A percentile compares a stretch with the other conserved stretches of the same genome.
Evolutionary conservation across 2,329 filamentous ascomycete genomes (phyloP).

Genomic region (Daldinia sp.): DNA sequence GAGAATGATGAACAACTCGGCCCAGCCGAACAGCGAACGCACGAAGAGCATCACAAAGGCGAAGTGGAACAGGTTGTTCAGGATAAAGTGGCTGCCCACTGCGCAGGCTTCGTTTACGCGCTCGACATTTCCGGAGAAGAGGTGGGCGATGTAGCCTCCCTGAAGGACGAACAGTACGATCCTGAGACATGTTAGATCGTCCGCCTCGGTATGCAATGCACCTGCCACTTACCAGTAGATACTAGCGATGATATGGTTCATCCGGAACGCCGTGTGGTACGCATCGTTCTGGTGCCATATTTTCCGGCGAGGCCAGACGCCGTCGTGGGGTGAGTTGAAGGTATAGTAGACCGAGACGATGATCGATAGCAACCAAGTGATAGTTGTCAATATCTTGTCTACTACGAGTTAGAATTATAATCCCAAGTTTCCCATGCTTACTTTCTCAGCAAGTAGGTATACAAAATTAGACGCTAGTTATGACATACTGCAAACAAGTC

Average conservation of each 20-base stretch:
- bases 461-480: neutral
- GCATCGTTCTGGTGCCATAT: conserved; percentile 81
- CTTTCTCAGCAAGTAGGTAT: neutral
- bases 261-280: conserved; percentile 78
- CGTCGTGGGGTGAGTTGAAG: conserved; percentile 72
- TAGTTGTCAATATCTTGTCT: conserved; percentile 78
- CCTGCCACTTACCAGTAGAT: conserved; percentile 77
- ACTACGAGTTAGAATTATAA: conserved; percentile 16
- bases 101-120: conserved; percentile 77
- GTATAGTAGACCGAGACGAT: conserved; percentile 81
- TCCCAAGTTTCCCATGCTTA: neutral
- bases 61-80: conserved; percentile 86
- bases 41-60: conserved; percentile 88
- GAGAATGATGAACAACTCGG: conserved; percentile 79
- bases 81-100: conserved; percentile 85
- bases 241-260: conserved; percentile 72
- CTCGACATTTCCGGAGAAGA: conserved; percentile 76
- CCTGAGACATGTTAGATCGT: conserved; percentile 58
- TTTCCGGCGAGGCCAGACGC: conserved; percentile 67
- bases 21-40: conserved; percentile 78
- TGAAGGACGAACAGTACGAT: conserved; percentile 80
- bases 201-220: neutral
- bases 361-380: conserved; percentile 81
- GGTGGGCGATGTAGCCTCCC: conserved; percentile 78
- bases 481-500: conserved; percentile 26